A percentile compares a stretch with the other conserved stretches of the same genome.
phyloP scores from a whole-genome alignment of 2,329 filamentous ascomycete genomes.

The Fonsecaea monophora region DNA sequence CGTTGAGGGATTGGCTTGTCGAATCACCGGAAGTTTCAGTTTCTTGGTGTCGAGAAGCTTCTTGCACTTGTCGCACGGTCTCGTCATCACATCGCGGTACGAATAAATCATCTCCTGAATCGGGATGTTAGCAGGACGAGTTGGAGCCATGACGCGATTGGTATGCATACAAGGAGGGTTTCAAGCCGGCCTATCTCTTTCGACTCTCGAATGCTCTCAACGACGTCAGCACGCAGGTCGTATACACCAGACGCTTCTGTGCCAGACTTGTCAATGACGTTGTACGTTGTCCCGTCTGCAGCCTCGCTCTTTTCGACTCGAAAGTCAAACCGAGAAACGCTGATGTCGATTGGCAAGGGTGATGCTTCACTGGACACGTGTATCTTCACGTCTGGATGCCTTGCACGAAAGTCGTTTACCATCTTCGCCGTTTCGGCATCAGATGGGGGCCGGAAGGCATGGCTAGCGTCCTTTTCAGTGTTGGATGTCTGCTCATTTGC shows the following conservation, averaged over 20 bases:
- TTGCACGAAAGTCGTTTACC: constrained; percentile 29
- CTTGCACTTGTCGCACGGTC: constrained; percentile 49
- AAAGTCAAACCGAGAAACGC: constrained; percentile 45
- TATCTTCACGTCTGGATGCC: constrained; percentile 31
- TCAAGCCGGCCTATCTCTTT: constrained; percentile 47
- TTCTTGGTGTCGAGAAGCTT: constrained; percentile 47
- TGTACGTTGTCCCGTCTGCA: constrained; percentile 43
- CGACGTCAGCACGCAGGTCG: constrained; percentile 42
- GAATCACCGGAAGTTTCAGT: constrained; percentile 50
- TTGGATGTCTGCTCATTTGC: constrained; percentile 40
- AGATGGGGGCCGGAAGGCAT: constrained; percentile 12
- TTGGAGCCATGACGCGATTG: not conserved
- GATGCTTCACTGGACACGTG: constrained; percentile 23
- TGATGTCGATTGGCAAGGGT: constrained; percentile 31
- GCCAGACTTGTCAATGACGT: constrained; percentile 43
- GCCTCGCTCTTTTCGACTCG: constrained; percentile 40
- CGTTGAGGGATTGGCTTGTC: constrained; percentile 40
- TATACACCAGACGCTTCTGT: constrained; percentile 44
- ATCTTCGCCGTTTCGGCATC: constrained; percentile 24
- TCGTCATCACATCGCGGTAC: constrained; percentile 50
- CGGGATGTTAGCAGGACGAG: constrained; percentile 22
- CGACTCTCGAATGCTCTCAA: constrained; percentile 42
- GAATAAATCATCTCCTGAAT: constrained; percentile 52
- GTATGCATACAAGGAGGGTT: constrained; percentile 47
- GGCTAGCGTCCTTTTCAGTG: constrained; percentile 9